Percentiles rank a stretch among this genome's conserved stretches.
Conservation (phyloP, 148 eudicot species). For the Dianthus caryophyllus region DNA sequence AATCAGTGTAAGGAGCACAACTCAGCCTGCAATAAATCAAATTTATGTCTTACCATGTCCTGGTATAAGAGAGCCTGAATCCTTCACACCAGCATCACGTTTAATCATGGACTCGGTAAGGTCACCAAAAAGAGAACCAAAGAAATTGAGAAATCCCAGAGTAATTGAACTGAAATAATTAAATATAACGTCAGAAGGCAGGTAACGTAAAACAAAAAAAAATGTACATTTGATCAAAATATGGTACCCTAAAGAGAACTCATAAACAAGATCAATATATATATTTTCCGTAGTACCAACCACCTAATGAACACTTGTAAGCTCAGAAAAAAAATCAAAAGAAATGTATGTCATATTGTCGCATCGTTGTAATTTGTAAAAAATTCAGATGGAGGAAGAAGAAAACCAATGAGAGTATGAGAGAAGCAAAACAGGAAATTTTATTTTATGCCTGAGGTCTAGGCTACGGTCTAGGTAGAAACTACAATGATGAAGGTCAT, state of each 20-base stretch:
- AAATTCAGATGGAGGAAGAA: too few species aligned
- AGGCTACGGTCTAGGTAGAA: too few species aligned
- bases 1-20: neutral
- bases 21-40: neutral
- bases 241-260: neutral
- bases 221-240: neutral
- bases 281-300: neutral
- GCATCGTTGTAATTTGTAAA: too few species aligned
- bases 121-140: slow-evolving; percentile 96
- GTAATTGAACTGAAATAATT: slow-evolving; percentile 59
- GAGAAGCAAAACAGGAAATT: too few species aligned
- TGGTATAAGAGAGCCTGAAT: slow-evolving; percentile 93
- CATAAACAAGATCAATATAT: neutral
- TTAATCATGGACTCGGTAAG: slow-evolving; percentile 93
- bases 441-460: too few species aligned
- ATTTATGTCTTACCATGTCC: slow-evolving; percentile 74
- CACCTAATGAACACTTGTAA: neutral
- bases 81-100: slow-evolving; percentile 99
- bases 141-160: slow-evolving; percentile 75
- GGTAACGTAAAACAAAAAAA: neutral
- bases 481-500: too few species aligned
- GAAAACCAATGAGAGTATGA: too few species aligned
- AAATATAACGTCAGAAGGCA: slow-evolving; percentile 12
- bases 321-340: neutral
- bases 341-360: too few species aligned